A percentile compares a stretch with the other conserved stretches of the same genome.
Evolutionary conservation across 1,139 yeast species (phyloP).

Genomic region (Maudiozyma humilis): DNA sequence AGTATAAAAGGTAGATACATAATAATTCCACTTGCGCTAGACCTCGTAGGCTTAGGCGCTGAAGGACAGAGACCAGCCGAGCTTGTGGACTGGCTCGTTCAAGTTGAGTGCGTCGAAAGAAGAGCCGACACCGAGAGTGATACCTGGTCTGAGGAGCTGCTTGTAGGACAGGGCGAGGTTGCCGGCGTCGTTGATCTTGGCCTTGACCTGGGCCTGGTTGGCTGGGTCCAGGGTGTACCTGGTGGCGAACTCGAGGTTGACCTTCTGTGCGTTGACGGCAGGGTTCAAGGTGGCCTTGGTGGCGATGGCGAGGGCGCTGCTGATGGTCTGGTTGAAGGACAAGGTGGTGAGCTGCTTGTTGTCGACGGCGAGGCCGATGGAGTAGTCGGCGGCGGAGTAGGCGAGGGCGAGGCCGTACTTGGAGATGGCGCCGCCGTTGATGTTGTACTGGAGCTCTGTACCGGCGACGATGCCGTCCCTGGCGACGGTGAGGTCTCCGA

Average conservation of each 20-base stretch:
- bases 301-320: constrained; percentile 89
- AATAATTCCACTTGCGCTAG: too few species aligned
- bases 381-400: constrained; percentile 80
- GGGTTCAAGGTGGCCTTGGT: constrained; percentile 97
- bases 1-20: too few species aligned
- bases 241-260: constrained; percentile 89
- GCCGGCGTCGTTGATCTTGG: constrained; percentile 95
- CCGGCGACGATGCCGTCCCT: constrained; percentile 96
- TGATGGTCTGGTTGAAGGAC: constrained; percentile 93
- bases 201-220: constrained; percentile 82
- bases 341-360: constrained; percentile 89
- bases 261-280: constrained; percentile 54
- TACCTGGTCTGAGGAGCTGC: constrained; percentile 94
- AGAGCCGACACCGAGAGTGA: constrained; percentile 94
- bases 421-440: constrained; percentile 84
- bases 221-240: constrained; percentile 89
- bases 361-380: constrained; percentile 80
- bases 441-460: constrained; percentile 95
- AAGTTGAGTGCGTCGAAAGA: constrained; percentile 93
- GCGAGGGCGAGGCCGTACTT: constrained; percentile 93
- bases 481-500: constrained; percentile 90
- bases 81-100: constrained; percentile 96
- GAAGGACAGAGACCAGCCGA: constrained; percentile 90
- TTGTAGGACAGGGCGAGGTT: constrained; percentile 90
- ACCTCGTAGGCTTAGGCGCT: constrained; percentile 54